phyloP scores from a whole-genome alignment of 140 eudicot genomes.

The Anethum foeniculum region DNA sequence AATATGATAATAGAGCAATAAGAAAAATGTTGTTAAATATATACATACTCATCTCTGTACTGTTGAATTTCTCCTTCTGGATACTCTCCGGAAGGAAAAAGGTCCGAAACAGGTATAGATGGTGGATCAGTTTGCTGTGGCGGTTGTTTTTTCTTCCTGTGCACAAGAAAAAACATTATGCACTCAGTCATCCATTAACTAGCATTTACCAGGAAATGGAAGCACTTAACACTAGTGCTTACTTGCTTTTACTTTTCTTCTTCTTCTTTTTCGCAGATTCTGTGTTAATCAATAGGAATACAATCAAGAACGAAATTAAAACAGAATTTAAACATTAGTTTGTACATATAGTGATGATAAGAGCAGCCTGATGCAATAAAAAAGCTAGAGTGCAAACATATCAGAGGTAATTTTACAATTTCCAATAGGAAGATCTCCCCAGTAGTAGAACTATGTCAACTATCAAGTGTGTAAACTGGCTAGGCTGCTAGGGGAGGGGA shows the following conservation, averaged over 20 bases:
- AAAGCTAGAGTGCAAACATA: not conserved
- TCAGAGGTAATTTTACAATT: not conserved
- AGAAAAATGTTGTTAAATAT: not conserved
- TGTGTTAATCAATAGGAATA: not conserved
- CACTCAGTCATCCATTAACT: constrained; percentile 10
- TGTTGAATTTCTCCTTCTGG: constrained; percentile 99
- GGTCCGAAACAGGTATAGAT: constrained; percentile 72
- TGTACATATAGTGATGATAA: not conserved
- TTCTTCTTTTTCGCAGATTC: constrained; percentile 92
- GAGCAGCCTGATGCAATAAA: not conserved
- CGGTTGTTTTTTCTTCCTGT: constrained; percentile 82
- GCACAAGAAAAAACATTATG: not conserved
- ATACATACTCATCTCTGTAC: constrained; percentile 79
- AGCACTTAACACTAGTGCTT: constrained; percentile 17
- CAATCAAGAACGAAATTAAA: not conserved
- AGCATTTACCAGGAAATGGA: not conserved
- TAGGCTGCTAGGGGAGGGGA: not conserved
- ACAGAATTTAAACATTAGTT: not conserved
- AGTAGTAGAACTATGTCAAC: not conserved
- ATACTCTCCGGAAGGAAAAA: constrained; percentile 80
- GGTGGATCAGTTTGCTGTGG: constrained; percentile 96
- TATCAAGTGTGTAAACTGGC: not conserved
- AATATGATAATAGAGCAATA: not conserved
- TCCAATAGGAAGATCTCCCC: not conserved
- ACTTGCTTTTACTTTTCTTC: constrained; percentile 98